phyloP scores from a whole-genome alignment of 2,329 filamentous ascomycete genomes.

The Colletotrichum sojae region DNA sequence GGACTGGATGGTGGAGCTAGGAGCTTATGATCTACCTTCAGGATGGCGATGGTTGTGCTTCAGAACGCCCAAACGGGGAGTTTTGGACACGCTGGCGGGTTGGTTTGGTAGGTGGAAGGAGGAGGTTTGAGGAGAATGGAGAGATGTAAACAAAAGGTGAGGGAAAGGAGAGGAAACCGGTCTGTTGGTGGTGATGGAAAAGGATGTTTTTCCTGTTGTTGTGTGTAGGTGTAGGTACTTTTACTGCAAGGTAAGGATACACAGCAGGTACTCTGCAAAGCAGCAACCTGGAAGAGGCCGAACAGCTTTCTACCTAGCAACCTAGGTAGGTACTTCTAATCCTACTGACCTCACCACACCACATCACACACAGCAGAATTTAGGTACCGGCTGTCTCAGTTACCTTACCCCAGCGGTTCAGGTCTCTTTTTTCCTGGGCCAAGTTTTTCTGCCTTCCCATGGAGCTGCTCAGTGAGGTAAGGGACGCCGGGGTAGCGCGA shows the following conservation, averaged over 20 bases:
- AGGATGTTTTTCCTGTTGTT: no score
- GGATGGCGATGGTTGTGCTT: conserved; percentile 38
- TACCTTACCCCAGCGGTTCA: conserved; percentile 1
- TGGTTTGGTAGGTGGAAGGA: background rate
- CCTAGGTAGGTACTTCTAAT: no score
- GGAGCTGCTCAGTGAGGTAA: background rate
- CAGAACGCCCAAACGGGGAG: conserved; percentile 16
- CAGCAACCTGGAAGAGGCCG: no score
- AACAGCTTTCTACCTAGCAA: no score
- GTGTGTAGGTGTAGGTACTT: no score
- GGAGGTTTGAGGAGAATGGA: background rate
- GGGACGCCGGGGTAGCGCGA: no score
- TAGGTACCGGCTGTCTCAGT: background rate
- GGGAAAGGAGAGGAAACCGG: no score
- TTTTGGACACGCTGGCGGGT: background rate
- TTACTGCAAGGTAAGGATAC: no score
- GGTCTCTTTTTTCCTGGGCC: background rate
- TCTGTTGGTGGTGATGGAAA: no score
- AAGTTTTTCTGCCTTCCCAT: conserved; percentile 13
- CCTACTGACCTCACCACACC: no score
- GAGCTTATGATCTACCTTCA: conserved; percentile 41
- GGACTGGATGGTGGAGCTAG: conserved; percentile 33
- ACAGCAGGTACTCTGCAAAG: no score
- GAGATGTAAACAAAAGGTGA: background rate
- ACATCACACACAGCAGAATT: no score